These are phyloP conservation scores for Claviceps capensis DNA, from an alignment of 2,329 filamentous ascomycete genomes.

Conservation along the genomic window DNA sequence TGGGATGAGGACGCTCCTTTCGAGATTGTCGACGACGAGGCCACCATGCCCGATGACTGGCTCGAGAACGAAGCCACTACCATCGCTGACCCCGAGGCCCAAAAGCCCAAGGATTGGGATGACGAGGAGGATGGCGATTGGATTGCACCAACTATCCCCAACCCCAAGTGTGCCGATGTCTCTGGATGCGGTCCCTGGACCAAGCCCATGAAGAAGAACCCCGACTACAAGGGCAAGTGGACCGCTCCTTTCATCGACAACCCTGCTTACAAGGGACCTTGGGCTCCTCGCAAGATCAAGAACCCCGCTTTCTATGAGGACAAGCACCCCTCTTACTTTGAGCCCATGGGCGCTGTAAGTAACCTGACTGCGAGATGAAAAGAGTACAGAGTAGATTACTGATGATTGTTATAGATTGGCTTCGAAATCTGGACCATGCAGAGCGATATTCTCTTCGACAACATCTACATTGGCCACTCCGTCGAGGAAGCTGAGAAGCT, in stretches of 20 bases:
- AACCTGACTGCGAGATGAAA: not conserved
- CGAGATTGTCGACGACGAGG: slow-evolving; percentile 89
- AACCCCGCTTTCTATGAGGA: slow-evolving; percentile 97
- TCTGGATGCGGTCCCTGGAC: slow-evolving; percentile 92
- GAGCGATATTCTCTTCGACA: slow-evolving; percentile 96
- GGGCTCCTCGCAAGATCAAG: slow-evolving; percentile 89
- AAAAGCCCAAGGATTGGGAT: slow-evolving; percentile 99
- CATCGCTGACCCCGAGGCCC: slow-evolving; percentile 81
- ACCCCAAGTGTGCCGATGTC: slow-evolving; percentile 88
- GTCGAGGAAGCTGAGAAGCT: slow-evolving; percentile 82
- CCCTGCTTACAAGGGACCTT: slow-evolving; percentile 92
- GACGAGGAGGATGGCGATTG: slow-evolving; percentile 99
- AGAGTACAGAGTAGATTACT: slow-evolving; percentile 6
- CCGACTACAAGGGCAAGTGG: slow-evolving; percentile 99
- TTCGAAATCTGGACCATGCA: slow-evolving; percentile 99
- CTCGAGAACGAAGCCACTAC: slow-evolving; percentile 75
- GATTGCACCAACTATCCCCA: slow-evolving; percentile 77
- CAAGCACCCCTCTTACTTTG: slow-evolving; percentile 90
- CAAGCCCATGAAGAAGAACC: slow-evolving; percentile 86
- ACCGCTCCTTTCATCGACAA: slow-evolving; percentile 86
- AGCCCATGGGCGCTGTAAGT: slow-evolving; percentile 94
- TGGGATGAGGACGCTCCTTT: slow-evolving; percentile 98
- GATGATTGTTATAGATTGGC: slow-evolving; percentile 50
- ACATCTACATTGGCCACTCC: slow-evolving; percentile 99
- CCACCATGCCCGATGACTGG: slow-evolving; percentile 89